Conservation (phyloP, 495 filamentous ascomycete species). For the Aspergillus indologenus region DNA sequence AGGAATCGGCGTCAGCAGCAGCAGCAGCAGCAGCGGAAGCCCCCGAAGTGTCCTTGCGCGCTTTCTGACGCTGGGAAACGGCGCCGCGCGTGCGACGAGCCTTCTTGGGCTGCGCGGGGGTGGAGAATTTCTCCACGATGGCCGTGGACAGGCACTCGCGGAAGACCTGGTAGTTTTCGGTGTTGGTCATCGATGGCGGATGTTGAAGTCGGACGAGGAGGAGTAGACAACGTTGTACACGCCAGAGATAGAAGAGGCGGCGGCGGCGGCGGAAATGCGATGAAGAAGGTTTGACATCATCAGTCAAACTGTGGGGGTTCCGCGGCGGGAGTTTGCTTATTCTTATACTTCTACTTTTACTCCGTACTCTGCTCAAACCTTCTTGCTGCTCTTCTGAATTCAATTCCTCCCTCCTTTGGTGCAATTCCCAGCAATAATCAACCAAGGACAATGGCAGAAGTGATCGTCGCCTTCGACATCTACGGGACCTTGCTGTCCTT, state of each 20-base stretch:
- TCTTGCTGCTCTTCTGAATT: background rate
- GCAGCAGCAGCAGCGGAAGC: no score
- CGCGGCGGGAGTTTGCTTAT: background rate
- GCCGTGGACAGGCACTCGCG: constrained; percentile 61
- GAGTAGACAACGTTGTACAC: background rate
- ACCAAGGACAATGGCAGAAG: constrained; percentile 6
- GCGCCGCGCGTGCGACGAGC: background rate
- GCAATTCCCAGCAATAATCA: no score
- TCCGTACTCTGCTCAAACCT: no score
- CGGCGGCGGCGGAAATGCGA: background rate
- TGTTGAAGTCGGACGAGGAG: constrained; percentile 4
- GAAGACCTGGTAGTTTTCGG: constrained; percentile 65
- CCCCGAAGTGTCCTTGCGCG: background rate
- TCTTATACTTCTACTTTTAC: no score
- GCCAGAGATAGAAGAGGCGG: background rate
- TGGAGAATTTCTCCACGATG: constrained; percentile 54
- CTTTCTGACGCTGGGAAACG: constrained; percentile 1
- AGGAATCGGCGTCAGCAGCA: background rate
- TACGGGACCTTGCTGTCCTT: constrained; percentile 74
- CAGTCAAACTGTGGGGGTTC: background rate
- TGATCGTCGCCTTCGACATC: constrained; percentile 68
- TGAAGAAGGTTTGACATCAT: constrained; percentile 8
- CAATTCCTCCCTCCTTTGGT: background rate
- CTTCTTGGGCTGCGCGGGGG: constrained; percentile 29
- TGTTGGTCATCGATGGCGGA: constrained; percentile 12